Evolutionary conservation across 192 early-diverging fungal species (phyloP).

Genomic region (Podochytrium sp.): DNA sequence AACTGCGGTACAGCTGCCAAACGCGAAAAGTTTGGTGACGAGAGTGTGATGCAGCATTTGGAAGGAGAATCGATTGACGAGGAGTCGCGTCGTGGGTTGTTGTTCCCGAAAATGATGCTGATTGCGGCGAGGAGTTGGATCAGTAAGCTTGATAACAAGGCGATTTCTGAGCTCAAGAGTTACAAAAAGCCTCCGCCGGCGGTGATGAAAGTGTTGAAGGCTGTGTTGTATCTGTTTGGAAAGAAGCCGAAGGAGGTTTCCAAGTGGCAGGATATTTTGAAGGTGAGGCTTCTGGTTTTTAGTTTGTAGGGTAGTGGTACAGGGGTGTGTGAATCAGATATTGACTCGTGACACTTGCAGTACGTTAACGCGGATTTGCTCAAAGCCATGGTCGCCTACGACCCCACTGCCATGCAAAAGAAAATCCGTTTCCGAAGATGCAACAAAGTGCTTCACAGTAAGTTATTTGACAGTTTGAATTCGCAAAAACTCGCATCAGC

Average conservation of each 20-base stretch:
- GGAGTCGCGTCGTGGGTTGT: slow-evolving; percentile 41
- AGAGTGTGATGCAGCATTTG: slow-evolving; percentile 17
- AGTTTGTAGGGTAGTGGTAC: no score
- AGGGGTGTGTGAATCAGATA: no score
- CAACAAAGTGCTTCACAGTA: slow-evolving; percentile 56
- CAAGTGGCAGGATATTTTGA: slow-evolving; percentile 8
- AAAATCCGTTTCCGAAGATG: slow-evolving; percentile 51
- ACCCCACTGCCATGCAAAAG: slow-evolving; percentile 61
- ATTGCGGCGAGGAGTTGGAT: slow-evolving; percentile 41
- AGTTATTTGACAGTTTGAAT: no score
- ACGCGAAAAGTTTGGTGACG: slow-evolving; percentile 34
- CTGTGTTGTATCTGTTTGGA: slow-evolving; percentile 60
- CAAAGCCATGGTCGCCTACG: slow-evolving; percentile 55
- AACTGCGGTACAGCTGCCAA: slow-evolving; percentile 14
- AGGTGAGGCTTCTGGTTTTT: background rate
- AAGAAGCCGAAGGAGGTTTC: slow-evolving; percentile 46
- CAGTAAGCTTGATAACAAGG: slow-evolving; percentile 42
- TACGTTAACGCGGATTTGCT: slow-evolving; percentile 55
- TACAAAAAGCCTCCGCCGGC: slow-evolving; percentile 59
- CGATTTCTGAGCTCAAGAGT: slow-evolving; percentile 54
- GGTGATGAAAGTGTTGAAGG: slow-evolving; percentile 58
- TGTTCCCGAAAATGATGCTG: slow-evolving; percentile 61
- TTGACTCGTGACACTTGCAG: no score
- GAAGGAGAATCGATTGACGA: slow-evolving; percentile 57
- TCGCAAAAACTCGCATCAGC: background rate